Evolutionary conservation across 345 rosid genomes (phyloP).

Genomic region (Pelargonium nanum): DNA sequence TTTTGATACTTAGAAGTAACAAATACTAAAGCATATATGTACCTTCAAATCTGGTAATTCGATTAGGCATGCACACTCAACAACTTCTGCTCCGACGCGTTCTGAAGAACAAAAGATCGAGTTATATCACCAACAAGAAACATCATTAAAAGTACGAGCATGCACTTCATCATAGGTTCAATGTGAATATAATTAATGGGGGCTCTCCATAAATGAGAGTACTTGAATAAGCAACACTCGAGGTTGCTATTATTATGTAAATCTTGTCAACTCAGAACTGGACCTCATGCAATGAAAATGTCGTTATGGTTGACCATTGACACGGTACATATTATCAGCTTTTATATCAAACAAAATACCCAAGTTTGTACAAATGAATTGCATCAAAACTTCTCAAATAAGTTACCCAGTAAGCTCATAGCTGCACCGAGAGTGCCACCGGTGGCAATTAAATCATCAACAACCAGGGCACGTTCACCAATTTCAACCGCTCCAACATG

Average conservation of each 20-base stretch:
- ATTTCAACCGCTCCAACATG: slow-evolving; percentile 79
- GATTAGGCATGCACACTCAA: slow-evolving; percentile 79
- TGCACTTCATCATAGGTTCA: not conserved
- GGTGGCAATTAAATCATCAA: slow-evolving; percentile 86
- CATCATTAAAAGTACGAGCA: not conserved
- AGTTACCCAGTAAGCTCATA: slow-evolving; percentile 76
- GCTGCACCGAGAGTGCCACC: slow-evolving; percentile 97
- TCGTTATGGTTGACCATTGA: too few species aligned
- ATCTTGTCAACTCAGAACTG: too few species aligned
- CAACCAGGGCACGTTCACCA: slow-evolving; percentile 73
- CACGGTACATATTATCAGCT: too few species aligned
- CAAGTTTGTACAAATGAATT: not conserved
- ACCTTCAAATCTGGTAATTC: slow-evolving; percentile 84
- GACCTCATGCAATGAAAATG: too few species aligned
- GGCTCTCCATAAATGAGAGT: not conserved
- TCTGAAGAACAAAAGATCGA: slow-evolving; percentile 26
- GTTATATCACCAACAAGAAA: not conserved
- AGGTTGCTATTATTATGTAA: not conserved
- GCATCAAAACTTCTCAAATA: not conserved
- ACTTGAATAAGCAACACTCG: not conserved
- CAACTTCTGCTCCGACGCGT: slow-evolving; percentile 84
- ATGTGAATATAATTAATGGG: not conserved
- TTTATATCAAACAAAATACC: too few species aligned
- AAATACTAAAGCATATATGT: too few species aligned
- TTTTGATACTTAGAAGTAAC: too few species aligned